Evolutionary conservation across 139 green algal genomes (phyloP).

Genomic region (Closterium sp.): DNA sequence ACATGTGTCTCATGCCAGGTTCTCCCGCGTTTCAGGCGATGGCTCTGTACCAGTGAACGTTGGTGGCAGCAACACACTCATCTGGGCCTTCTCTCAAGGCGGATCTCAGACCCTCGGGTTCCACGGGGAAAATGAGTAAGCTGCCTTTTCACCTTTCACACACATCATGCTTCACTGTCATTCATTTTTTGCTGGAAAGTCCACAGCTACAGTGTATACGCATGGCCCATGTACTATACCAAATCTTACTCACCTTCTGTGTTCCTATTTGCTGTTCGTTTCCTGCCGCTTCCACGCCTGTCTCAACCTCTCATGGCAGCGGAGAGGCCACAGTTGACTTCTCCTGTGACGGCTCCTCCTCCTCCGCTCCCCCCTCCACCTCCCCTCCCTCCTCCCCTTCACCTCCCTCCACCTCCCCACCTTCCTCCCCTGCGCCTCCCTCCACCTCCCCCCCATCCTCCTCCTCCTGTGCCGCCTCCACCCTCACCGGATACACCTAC

Average conservation of each 20-base stretch:
- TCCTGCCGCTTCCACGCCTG: background rate
- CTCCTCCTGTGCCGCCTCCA: background rate
- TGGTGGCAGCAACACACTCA: background rate
- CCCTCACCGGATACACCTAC: background rate
- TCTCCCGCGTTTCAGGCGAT: background rate
- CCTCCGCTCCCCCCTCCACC: background rate
- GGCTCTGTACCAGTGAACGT: background rate
- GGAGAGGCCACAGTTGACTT: background rate
- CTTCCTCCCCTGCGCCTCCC: background rate
- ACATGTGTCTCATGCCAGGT: background rate
- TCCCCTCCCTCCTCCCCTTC: background rate
- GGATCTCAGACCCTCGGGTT: too few species aligned
- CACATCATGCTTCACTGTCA: too few species aligned
- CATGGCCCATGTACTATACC: too few species aligned
- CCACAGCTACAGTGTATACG: too few species aligned
- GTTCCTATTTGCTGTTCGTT: background rate
- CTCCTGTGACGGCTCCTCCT: background rate
- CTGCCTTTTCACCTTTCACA: too few species aligned
- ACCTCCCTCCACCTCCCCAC: background rate
- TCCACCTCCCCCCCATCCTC: too few species aligned
- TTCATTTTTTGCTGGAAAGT: too few species aligned
- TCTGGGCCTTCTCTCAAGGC: too few species aligned
- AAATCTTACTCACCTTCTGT: background rate
- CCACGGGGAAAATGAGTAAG: too few species aligned
- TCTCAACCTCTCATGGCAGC: background rate